Evolutionary conservation across 441 rosid species (phyloP).

Genomic region (Rhodomyrtus psidioides): DNA sequence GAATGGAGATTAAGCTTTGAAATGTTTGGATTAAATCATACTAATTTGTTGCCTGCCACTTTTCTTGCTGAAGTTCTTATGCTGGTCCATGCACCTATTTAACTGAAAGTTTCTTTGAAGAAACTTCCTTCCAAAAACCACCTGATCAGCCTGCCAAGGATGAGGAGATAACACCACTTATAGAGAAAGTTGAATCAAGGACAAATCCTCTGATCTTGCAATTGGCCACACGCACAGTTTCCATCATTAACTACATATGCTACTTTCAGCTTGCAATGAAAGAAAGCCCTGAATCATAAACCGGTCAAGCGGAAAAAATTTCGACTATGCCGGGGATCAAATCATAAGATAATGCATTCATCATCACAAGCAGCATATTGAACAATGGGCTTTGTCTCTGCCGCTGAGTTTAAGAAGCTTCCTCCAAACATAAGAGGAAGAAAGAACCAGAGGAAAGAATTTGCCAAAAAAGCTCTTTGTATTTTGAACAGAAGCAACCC

Average conservation of each 20-base stretch:
- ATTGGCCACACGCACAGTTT: not conserved
- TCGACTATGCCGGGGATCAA: not conserved
- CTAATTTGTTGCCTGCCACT: not conserved
- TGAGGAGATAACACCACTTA: not conserved
- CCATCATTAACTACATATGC: not conserved
- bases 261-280: not conserved
- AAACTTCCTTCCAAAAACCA: not conserved
- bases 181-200: not conserved
- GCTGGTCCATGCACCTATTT: not conserved
- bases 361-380: not conserved
- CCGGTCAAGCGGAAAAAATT: not conserved
- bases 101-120: not conserved
- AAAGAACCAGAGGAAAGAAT: not conserved
- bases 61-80: not conserved
- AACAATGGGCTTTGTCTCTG: too few species aligned
- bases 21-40: not conserved
- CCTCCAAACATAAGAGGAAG: not conserved
- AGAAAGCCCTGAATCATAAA: not conserved
- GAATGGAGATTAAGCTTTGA: not conserved
- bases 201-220: not conserved
- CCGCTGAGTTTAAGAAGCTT: not conserved
- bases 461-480: not conserved
- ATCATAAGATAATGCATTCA: not conserved
- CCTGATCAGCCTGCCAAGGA: not conserved
- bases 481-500: not conserved